These are phyloP conservation scores for Ramularia collo-cygni DNA, from an alignment of 2,329 filamentous ascomycete species.

Conservation along the genomic window DNA sequence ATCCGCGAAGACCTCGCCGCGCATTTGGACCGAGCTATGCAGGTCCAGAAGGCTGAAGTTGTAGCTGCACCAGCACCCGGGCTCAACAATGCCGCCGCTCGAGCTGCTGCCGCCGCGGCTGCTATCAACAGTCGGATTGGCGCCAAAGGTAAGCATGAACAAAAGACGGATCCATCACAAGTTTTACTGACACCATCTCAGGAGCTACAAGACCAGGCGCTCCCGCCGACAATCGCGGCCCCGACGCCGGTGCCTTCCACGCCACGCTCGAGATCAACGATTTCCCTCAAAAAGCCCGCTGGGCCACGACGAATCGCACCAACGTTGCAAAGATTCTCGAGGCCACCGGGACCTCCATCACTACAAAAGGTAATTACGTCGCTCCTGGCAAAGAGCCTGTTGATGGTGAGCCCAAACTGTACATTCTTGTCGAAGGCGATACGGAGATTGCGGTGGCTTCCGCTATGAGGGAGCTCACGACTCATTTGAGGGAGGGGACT, in stretches of 20 bases:
- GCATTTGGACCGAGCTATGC: conserved; percentile 62
- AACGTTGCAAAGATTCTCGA: conserved; percentile 98
- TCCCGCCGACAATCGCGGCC: conserved; percentile 96
- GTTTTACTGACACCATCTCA: conserved; percentile 3
- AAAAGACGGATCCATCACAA: neutral
- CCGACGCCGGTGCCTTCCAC: conserved; percentile 93
- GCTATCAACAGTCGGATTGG: conserved; percentile 87
- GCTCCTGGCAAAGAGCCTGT: conserved; percentile 71
- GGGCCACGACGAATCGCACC: conserved; percentile 96
- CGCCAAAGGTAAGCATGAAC: conserved; percentile 56
- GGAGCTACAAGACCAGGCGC: conserved; percentile 78
- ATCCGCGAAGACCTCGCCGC: conserved; percentile 20
- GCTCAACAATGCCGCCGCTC: conserved; percentile 23
- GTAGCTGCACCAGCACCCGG: conserved; percentile 33
- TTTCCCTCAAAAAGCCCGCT: conserved; percentile 95
- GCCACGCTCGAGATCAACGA: conserved; percentile 98
- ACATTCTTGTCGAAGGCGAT: conserved; percentile 95
- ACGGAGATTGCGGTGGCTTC: conserved; percentile 87
- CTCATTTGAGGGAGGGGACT: conserved; percentile 82
- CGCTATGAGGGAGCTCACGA: conserved; percentile 83
- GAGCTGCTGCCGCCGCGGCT: conserved; percentile 77
- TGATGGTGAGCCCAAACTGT: conserved; percentile 79
- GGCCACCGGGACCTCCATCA: conserved; percentile 89
- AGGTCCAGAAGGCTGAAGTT: conserved; percentile 63
- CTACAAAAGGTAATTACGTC: conserved; percentile 93